Evolutionary conservation across 352 stramenopile species (phyloP).

Genomic region (Globisporangium acanthophoron): DNA sequence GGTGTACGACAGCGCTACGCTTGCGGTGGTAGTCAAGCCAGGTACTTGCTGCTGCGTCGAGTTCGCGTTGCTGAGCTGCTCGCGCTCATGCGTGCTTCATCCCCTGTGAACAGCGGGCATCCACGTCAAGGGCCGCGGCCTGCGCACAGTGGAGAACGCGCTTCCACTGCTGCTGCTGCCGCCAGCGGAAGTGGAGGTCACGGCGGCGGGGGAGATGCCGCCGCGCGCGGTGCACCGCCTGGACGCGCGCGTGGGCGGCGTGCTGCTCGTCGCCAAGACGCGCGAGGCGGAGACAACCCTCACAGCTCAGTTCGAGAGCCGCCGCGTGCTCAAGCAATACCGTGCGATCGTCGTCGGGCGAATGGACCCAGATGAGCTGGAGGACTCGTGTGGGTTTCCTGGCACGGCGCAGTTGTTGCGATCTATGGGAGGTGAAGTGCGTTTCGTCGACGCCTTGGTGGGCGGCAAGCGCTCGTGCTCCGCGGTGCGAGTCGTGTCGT

Average conservation of each 20-base stretch:
- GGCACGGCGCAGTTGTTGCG: background rate
- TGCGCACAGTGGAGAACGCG: slow-evolving; percentile 41
- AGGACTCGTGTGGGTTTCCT: too few species aligned
- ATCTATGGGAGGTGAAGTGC: slow-evolving; percentile 11
- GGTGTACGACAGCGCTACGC: slow-evolving; percentile 37
- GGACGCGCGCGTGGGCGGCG: slow-evolving; percentile 50
- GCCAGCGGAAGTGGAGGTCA: background rate
- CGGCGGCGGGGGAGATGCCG: background rate
- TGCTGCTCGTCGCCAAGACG: slow-evolving; percentile 59
- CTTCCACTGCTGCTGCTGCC: slow-evolving; percentile 26
- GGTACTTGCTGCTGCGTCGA: slow-evolving; percentile 5
- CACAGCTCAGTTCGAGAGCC: slow-evolving; percentile 38
- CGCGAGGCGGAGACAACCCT: slow-evolving; percentile 36
- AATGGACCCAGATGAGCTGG: background rate
- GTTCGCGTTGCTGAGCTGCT: too few species aligned
- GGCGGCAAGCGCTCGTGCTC: slow-evolving; percentile 25
- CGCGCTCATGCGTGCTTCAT: too few species aligned
- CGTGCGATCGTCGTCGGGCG: slow-evolving; percentile 43
- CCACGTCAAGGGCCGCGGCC: slow-evolving; percentile 53
- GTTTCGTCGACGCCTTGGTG: slow-evolving; percentile 19
- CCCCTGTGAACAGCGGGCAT: slow-evolving; percentile 27
- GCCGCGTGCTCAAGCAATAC: slow-evolving; percentile 45
- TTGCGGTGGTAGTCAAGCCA: slow-evolving; percentile 55
- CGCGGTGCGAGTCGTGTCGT: slow-evolving; percentile 25
- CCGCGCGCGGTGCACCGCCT: slow-evolving; percentile 54